Conservation (phyloP, 768 basidiomycete species). For the Asterophora lycoperdoides region DNA sequence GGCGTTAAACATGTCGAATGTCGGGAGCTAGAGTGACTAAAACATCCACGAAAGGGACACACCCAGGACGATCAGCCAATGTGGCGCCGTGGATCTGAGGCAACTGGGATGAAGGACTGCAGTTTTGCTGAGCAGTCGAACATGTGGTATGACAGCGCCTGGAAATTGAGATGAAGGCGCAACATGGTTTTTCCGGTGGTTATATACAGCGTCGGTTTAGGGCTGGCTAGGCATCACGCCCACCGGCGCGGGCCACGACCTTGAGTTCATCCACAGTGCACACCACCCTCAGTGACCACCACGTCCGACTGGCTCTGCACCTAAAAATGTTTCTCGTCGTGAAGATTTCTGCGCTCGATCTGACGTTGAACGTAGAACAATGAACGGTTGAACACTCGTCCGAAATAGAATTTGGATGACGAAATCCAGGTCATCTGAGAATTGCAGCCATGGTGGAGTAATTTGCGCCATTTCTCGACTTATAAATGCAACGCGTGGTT, state of each 20-base stretch:
- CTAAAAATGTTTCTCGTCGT: too few species aligned
- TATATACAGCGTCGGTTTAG: constrained; percentile 33
- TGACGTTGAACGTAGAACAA: too few species aligned
- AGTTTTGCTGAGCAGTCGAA: constrained; percentile 36
- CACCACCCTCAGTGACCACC: neutral
- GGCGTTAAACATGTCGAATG: constrained; percentile 20
- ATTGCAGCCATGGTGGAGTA: too few species aligned
- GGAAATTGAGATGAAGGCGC: constrained; percentile 16
- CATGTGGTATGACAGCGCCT: constrained; percentile 55
- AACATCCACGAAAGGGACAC: constrained; percentile 33
- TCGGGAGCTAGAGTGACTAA: constrained; percentile 66
- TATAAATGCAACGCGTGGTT: neutral
- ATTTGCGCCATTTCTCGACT: too few species aligned
- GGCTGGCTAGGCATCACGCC: constrained; percentile 35
- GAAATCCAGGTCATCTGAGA: too few species aligned
- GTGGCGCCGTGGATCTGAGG: constrained; percentile 59
- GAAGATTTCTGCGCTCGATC: too few species aligned
- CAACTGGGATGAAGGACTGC: constrained; percentile 49
- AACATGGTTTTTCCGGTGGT: neutral
- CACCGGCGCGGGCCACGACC: too few species aligned
- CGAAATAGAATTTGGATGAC: too few species aligned
- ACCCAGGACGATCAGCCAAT: constrained; percentile 56
- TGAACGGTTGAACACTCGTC: too few species aligned
- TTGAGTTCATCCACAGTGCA: too few species aligned
- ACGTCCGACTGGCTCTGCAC: too few species aligned